These are phyloP conservation scores for Saprolegnia parasitica DNA, from an alignment of 352 stramenopile species.

Conservation along the genomic window DNA sequence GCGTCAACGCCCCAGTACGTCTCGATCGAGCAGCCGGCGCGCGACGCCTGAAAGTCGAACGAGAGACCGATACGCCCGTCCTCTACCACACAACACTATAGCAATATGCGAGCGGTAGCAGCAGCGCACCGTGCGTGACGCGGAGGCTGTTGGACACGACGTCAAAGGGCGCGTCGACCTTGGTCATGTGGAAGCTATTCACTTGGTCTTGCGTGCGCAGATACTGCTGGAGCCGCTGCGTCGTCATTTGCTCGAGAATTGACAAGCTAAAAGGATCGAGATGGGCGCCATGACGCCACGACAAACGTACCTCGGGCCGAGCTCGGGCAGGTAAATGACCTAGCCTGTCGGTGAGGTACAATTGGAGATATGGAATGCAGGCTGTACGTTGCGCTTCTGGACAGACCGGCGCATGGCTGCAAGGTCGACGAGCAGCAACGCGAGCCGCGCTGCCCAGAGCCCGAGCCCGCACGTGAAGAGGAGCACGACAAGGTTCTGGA, in stretches of 20 bases:
- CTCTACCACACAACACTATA: neutral
- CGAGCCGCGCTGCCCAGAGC: neutral
- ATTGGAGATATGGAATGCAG: neutral
- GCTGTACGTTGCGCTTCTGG: neutral
- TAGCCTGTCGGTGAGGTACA: neutral
- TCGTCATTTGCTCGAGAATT: constrained; percentile 11
- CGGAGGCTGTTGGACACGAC: neutral
- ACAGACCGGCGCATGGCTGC: neutral
- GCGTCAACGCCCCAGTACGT: constrained; percentile 1
- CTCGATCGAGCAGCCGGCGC: neutral
- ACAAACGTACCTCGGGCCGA: constrained; percentile 11
- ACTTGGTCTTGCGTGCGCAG: constrained; percentile 22
- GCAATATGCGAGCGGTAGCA: neutral
- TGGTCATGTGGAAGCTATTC: neutral
- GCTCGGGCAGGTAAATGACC: constrained; percentile 13
- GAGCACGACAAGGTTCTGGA: neutral
- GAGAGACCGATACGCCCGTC: neutral
- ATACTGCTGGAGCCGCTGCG: constrained; percentile 18
- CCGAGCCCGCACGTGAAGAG: neutral
- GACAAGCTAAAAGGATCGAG: neutral
- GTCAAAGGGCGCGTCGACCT: constrained; percentile 16
- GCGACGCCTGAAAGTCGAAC: constrained; percentile 3
- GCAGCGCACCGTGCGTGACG: neutral
- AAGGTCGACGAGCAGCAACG: neutral
- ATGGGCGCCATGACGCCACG: neutral